Conservation (phyloP, 176 grass and related monocot genomes). For the Leersia perrieri region DNA sequence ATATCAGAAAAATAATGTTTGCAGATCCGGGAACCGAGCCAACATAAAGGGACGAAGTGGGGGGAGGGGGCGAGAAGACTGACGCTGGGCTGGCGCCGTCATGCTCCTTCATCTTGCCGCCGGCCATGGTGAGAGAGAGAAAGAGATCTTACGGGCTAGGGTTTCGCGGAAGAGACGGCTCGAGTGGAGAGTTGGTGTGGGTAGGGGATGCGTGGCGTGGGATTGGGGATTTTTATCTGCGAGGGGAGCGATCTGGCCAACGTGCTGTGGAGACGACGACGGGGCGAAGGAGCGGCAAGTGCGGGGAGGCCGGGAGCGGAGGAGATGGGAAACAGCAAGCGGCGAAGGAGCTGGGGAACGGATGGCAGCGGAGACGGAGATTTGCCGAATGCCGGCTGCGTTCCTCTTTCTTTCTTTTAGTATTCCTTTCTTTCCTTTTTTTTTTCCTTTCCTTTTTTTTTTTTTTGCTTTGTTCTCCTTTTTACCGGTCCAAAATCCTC, state of each 20-base stretch:
- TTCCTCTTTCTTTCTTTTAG: no score
- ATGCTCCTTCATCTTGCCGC: constrained; percentile 59
- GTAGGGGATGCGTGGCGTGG: background rate
- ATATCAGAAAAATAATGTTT: constrained; percentile 5
- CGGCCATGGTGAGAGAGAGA: constrained; percentile 38
- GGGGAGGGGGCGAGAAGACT: constrained; percentile 2
- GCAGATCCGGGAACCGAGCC: background rate
- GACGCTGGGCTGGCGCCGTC: constrained; percentile 81
- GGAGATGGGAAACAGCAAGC: no score
- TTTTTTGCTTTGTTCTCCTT: no score
- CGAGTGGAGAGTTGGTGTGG: background rate
- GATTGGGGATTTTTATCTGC: background rate
- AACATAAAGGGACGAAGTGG: background rate
- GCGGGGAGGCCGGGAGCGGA: no score
- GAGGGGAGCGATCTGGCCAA: background rate
- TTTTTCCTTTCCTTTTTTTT: no score
- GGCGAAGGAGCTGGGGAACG: no score
- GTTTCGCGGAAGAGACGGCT: background rate
- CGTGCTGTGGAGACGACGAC: no score
- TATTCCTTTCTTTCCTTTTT: no score
- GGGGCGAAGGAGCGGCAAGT: no score
- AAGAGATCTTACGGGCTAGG: background rate
- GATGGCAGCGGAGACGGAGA: no score
- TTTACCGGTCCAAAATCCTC: no score
- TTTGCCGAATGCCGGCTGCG: no score